Base-by-base conservation (phyloP, 345 rosid genomes). In the Hibiscus syriacus region DNA sequence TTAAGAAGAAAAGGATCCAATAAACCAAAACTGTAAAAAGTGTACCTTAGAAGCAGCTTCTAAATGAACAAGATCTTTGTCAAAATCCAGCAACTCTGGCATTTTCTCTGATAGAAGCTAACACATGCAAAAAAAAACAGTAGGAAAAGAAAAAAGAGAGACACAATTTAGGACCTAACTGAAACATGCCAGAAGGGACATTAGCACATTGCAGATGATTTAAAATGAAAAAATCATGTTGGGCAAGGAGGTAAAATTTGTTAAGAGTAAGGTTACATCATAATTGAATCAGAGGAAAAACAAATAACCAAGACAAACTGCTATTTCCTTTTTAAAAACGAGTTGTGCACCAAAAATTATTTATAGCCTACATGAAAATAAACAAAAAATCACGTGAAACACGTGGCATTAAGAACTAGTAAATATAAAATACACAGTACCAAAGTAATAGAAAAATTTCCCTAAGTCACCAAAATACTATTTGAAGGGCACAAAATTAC, bases 1-100 rank as follows among this genome's bases (percentile, higher is more conserved):
- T 49, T 19, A 74, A 46, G 43, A 73, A 66, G 72, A 34, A 53
- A 73, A 67, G 67, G 41, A 13, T 41, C 20, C 27, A 68, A 46
- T 10, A 25, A 63, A 66, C 56, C 30, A 19, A 22, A 7, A 69
- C 26, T 3, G 16, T 32, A 27, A 41, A 5, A 34, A 68, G 39
- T 61, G 57, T 82, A 89, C 99, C 99, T 94, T 94, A 11, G 99
- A 91, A 53, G 99, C 97, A 80, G 95, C 87, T 83, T 91, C 99
- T 67, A 91, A 76, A 78, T 91, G 97, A 71, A 67, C 79, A 75
- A 94, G 95, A 79, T 84, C 97, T 84, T 86, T 91, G 52, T 81
- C 86, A 78, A 94, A 94, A 82, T 91, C 92, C 66, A 94, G 82
- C 81, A 94, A 73, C 72, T 87, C 96, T 0, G 96, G 90, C 92